Evolutionary conservation across 257 asterid species (phyloP), one percentile per base, ranked within the genome.

Genomic region (Knoxia roxburghii): DNA sequence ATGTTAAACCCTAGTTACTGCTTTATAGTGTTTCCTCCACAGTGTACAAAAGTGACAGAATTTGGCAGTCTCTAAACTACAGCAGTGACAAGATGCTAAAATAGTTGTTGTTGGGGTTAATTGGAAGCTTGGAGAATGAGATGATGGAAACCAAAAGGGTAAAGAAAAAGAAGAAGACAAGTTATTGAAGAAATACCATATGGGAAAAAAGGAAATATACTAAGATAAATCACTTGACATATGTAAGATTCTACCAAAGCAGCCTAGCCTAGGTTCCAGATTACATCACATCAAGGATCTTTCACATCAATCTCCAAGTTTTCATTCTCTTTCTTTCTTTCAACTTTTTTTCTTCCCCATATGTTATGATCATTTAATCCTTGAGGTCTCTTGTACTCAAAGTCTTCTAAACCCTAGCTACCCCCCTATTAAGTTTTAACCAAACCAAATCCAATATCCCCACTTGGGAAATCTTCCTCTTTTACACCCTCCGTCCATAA

Each of bases 281-380:
- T 72, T 72, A 67, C 59, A 65, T 72, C 72, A 72, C 76, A 48
- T 72, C 63, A 63, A 56, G 46, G 24, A 33, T 37, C 52, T 72
- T 35, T 72, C 76, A 65, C 57, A 54, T 72, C 67, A 65, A 71
- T 3, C 27, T 24, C 56, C 43, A 72, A 53, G 17, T 56, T 64
- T 56, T 49, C n/a, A n/a, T n/a, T 65, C 71, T n/a, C 15, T 43
- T 46, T 11, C 60, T 56, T 43, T 55, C 32, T 33, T 9, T 68
- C 65, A 68, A 68, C 64, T 56, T 11, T 24, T 24, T 26, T 10
- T 57, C 20, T 11, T 29, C 40, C 41, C 9, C 9, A 37, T 37
- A 20, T 56, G 27, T 7, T 11, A 2, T 7, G 4, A 8, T 24
- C 62, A 35, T 26, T 48, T 48, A 43, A 54, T 40, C 20, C 35